Evolutionary conservation across 164 flowering plant genomes (phyloP), one percentile per base, ranked within the genome.

Genomic region (Houttuynia cordata): DNA sequence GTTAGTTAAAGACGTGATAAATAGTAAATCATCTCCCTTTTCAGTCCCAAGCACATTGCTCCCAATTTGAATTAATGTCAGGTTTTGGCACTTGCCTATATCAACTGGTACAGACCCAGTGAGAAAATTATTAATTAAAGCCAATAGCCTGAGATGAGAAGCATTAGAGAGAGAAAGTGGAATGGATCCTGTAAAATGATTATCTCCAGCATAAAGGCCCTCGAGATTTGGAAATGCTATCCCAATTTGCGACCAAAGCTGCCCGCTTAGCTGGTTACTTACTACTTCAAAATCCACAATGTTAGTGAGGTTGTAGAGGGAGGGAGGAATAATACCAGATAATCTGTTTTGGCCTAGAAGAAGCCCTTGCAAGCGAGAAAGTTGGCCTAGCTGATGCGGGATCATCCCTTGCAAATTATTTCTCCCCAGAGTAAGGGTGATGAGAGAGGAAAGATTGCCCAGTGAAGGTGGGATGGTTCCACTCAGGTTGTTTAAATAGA

Each of bases 381-480:
- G 41, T n/a, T 34, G 45, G 42, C 68, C 64, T 14, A 77, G 24
- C 1, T 58, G n/a, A 4, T 22, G 18, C 14, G 78, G 81, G 21
- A 75, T 62, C 9, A 42, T 53, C 62, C 78, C 81, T 7, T 56
- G 25, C 8, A 79, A 40, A 14, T 39, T 64, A 47, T 79, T 79
- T 0, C 10, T 19, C 10, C 12, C 0, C 2, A 75, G 9, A 17
- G 8, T 10, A 1, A 80, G 62, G 40, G 1, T 0, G 9, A 8
- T 23, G 7, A 80, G 65, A 4, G 74, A 72, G 0, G 81, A 62
- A 24, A 79, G 70, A 64, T 81, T 81, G 17, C 76, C 78, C 7
- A 81, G 1, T 10, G 74, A 70, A 41, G 63, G 4, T 9, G 80
- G 82, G 56, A 79, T 53, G 0, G 6, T 60, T 45, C 82, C 82